These are phyloP conservation scores for Rhodomyrtus tomentosa DNA, from an alignment of 345 rosid species.

Conservation along the genomic window DNA sequence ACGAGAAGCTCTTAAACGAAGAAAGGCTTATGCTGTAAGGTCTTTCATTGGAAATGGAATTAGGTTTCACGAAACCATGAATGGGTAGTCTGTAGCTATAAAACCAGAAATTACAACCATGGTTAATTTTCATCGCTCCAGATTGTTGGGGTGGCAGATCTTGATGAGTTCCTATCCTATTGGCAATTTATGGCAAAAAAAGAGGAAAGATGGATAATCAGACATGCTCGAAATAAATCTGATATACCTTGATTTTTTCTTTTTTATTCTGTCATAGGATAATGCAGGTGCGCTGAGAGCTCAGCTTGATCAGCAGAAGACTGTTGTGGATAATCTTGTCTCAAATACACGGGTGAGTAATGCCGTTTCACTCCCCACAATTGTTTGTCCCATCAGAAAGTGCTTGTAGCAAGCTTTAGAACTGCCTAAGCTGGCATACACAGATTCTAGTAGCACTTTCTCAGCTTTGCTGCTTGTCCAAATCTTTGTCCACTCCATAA, in stretches of 20 bases:
- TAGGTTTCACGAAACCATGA: neutral
- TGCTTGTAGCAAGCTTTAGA: neutral
- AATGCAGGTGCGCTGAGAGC: constrained; percentile 46
- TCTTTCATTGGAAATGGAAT: neutral
- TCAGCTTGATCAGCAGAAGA: constrained; percentile 64
- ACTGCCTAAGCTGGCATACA: neutral
- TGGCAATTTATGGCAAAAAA: neutral
- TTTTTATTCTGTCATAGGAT: constrained; percentile 25
- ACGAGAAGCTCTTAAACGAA: constrained; percentile 66
- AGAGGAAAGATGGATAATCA: neutral
- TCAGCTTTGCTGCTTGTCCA: neutral
- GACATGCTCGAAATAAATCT: neutral
- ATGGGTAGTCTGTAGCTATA: neutral
- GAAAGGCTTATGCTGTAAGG: constrained; percentile 62
- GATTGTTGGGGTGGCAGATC: neutral
- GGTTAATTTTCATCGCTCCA: neutral
- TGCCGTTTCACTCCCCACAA: neutral
- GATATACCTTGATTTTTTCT: neutral
- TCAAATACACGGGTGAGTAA: constrained; percentile 56
- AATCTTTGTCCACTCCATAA: neutral
- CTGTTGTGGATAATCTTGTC: constrained; percentile 64
- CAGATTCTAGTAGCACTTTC: neutral
- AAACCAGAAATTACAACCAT: neutral
- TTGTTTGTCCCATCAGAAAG: neutral
- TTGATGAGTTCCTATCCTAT: neutral